These are phyloP conservation scores for Sporothrix pseudoabietina DNA, from an alignment of 2,329 filamentous ascomycete genomes.

Conservation along the genomic window DNA sequence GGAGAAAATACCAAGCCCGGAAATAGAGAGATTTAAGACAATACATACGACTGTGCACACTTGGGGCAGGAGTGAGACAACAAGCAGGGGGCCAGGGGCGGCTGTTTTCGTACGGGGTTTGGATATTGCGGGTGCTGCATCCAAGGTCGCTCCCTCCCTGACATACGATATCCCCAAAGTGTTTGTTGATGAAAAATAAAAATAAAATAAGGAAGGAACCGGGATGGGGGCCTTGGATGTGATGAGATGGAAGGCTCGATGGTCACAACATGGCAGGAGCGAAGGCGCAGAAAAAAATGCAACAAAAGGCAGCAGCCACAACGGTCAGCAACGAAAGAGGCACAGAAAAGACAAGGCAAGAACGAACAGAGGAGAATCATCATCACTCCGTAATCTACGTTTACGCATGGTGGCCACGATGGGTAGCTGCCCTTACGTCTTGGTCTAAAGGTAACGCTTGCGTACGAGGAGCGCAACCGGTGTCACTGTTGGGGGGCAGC, in stretches of 20 bases:
- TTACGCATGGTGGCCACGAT: not conserved
- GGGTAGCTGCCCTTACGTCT: not conserved
- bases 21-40: not conserved
- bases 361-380: not conserved
- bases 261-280: not conserved
- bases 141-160: not conserved
- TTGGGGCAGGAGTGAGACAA: not conserved
- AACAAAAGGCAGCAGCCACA: not conserved
- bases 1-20: not conserved
- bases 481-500: constrained; percentile 15
- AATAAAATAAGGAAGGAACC: not conserved
- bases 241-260: constrained; percentile 9
- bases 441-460: not conserved
- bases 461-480: not conserved
- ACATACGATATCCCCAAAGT: not conserved
- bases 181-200: not conserved
- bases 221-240: not conserved
- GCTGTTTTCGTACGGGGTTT: constrained; percentile 5
- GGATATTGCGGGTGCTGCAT: not conserved
- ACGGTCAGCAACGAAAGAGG: not conserved
- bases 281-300: not conserved
- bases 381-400: not conserved
- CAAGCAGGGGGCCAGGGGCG: not conserved
- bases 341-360: not conserved
- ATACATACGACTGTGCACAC: constrained; percentile 2